Evolutionary conservation across 495 filamentous ascomycete species (phyloP).

Genomic region (Cercophora scortea): DNA sequence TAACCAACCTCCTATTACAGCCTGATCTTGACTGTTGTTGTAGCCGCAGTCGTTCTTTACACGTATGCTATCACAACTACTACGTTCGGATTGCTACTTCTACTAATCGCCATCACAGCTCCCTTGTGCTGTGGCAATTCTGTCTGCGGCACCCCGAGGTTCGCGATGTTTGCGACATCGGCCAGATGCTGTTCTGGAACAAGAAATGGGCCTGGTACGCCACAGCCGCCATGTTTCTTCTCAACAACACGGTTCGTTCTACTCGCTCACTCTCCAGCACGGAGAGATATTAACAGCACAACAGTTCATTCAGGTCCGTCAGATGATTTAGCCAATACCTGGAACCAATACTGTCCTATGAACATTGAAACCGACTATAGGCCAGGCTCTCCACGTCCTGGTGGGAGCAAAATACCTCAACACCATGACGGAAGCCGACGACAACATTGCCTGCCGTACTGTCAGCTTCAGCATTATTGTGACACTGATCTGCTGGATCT

Average conservation of each 20-base stretch:
- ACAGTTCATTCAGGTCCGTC: conserved; percentile 9
- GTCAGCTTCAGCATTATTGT: conserved; percentile 65
- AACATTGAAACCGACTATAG: conserved; percentile 20
- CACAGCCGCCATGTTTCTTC: conserved; percentile 79
- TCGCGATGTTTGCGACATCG: conserved; percentile 84
- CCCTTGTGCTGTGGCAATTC: conserved; percentile 78
- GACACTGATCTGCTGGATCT: conserved; percentile 61
- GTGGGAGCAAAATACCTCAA: conserved; percentile 78
- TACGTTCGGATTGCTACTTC: neutral
- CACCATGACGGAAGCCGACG: conserved; percentile 53
- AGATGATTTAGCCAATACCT: too few relatives aligned
- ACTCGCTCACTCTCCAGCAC: conserved; percentile 31
- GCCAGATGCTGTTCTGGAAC: conserved; percentile 79
- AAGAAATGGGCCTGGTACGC: conserved; percentile 73
- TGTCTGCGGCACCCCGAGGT: conserved; percentile 81
- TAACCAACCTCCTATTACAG: conserved; percentile 9
- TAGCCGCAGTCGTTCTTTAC: conserved; percentile 69
- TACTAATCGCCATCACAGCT: conserved; percentile 22
- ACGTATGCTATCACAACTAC: conserved; percentile 34
- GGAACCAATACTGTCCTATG: neutral
- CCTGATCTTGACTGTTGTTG: conserved; percentile 69
- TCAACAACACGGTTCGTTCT: conserved; percentile 82
- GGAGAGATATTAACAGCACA: conserved; percentile 8
- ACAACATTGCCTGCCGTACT: conserved; percentile 54
- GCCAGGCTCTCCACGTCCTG: conserved; percentile 61